Base-by-base conservation (phyloP, 352 stramenopile species). In the Globisporangium sylvaticum region DNA sequence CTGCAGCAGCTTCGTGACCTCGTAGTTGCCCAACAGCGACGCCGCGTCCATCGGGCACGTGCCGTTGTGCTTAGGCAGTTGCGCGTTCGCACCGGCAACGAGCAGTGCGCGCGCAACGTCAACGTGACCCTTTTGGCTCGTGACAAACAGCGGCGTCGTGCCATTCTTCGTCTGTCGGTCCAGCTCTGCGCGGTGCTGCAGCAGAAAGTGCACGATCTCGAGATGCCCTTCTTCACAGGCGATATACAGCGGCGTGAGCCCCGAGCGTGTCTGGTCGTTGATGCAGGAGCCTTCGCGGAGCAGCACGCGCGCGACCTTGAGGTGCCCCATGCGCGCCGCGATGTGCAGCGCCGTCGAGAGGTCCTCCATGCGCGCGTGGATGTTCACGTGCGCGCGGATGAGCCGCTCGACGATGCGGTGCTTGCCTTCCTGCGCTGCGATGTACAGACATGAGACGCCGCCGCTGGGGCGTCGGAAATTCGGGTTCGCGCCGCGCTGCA, bases 391-490 rank as follows among this genome's bases (percentile, higher is more conserved):
- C 18, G 66, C 74, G 20, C 67, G 68, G 15, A 91, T 62, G 25
- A 95, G 71, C 14, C 80, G 70, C 31, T 78, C 70, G 2, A 95
- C 85, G 60, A 93, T 79, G 56, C 69, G 44, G 57, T 74, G 58
- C 59, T 95, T 89, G 42, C 88, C 88, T 48, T 96, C 83, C 57
- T 94, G 86, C 2, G 85, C 83, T 14, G 88, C 88, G 31, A 96
- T 82, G 70, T 91, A 94, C 48, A 96, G 60, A 22, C 85, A 89
- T 1, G 83, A 90, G 39, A 95, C 87, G 6, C 87, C 84, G 9
- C 84, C 82, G 4, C 72, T 63, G 0, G 79, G 80, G 0, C 87
- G 83, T 9, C 74, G 78, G 50, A 94, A 95, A 67, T 77, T 87
- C 0, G 83, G 81, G 67, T 90, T 70, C 3, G 85, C 87, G 0